A percentile compares a stretch with the other conserved stretches of the same genome.
phyloP scores from a whole-genome alignment of 192 early-diverging fungal genomes.

The Glomus cerebriforme region DNA sequence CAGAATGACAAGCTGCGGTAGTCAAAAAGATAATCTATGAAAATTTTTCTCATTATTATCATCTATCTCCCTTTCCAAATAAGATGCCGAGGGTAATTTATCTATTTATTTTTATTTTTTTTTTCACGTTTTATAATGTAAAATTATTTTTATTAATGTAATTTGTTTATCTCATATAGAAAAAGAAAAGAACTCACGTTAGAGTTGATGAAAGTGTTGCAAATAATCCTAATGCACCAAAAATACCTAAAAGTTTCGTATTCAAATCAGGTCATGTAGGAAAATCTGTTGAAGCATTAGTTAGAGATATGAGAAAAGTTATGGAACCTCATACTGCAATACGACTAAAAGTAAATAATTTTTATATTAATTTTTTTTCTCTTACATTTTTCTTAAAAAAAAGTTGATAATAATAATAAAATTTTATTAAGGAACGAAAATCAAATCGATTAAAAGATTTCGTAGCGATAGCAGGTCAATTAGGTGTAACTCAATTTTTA shows the following conservation, averaged over 20 bases:
- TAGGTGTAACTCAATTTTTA: constrained; percentile 86
- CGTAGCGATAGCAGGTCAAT: constrained; percentile 78
- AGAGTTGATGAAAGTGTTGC: constrained; percentile 46
- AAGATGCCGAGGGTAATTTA: too few relatives aligned
- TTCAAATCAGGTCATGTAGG: constrained; percentile 88
- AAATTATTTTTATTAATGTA: too few relatives aligned
- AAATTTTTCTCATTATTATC: too few relatives aligned
- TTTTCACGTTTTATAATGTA: too few relatives aligned
- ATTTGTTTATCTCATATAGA: constrained; percentile 26
- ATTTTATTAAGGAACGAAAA: constrained; percentile 87
- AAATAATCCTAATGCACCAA: constrained; percentile 50
- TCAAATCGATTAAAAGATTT: constrained; percentile 94
- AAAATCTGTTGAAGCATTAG: constrained; percentile 72
- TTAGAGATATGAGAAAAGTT: constrained; percentile 78
- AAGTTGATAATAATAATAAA: too few relatives aligned
- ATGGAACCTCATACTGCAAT: constrained; percentile 97
- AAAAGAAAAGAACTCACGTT: constrained; percentile 44
- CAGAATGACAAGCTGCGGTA: too few relatives aligned
- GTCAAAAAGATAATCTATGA: too few relatives aligned
- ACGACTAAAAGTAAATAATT: constrained; percentile 64
- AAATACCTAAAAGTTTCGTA: constrained; percentile 86
- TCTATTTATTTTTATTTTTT: too few relatives aligned
- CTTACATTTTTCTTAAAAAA: too few relatives aligned
- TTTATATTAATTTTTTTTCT: too few relatives aligned
- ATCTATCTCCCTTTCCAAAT: too few relatives aligned